Evolutionary conservation across 306 rosid genomes (phyloP), one percentile per base, ranked within the genome.

Genomic region (Casuarina cunninghamiana): DNA sequence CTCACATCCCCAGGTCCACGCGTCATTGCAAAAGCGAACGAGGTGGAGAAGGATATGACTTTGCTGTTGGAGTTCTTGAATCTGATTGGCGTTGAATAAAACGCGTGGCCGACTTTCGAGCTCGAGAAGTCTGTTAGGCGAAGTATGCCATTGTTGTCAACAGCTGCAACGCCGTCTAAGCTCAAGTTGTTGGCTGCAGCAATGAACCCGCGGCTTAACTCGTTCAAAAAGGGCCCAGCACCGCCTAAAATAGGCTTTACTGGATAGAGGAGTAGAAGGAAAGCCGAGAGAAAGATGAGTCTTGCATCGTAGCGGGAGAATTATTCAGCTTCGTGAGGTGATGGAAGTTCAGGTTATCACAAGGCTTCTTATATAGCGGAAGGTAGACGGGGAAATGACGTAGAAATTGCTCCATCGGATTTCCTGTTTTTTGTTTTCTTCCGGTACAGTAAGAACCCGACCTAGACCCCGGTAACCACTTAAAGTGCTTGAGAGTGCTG

Each of bases 41-140:
- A 51, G 26, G 87, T 81, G 67, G 90, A 83, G 58, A 83, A 86
- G 68, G 87, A 83, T 46, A 53, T 46, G 45, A 78, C 63, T 86
- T 75, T 75, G 51, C 67, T 5, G 10, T 19, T 48, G 45, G 73
- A 51, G 73, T 78, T 69, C 81, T 81, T 86, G 82, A 86, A 83
- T 9, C 50, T 35, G 62, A 86, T 43, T 48, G 87, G 90, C 0
- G 26, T 51, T 72, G 79, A 65, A 49, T 86, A 81, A 62, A 86
- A 86, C 26, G 87, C 87, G 48, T 83, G 87, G 2, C 87, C 87
- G 2, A 78, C 5, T 10, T 72, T 80, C 50, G 76, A 73, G 16
- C 10, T 57, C 46, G 78, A 69, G 73, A 45, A 73, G 61, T 81
- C 84, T 75, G 90, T 86, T 35, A 83, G 39, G 16, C 82, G 71